Evolutionary conservation across 1,284 basidiomycete species (phyloP).

Genomic region (Cystobasidium slooffiae): DNA sequence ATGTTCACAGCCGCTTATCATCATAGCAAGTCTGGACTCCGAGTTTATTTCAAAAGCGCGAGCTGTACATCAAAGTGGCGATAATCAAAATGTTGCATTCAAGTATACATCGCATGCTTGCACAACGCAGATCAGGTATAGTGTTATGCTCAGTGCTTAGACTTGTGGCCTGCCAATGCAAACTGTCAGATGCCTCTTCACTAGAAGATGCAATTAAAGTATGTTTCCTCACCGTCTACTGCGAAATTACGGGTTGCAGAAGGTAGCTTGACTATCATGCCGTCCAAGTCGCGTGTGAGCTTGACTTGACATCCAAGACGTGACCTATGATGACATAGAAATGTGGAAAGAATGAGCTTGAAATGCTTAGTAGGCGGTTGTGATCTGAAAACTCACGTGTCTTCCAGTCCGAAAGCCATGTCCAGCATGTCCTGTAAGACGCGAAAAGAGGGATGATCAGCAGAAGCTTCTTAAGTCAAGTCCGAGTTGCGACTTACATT

Average conservation of each 20-base stretch:
- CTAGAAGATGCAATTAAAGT: too few relatives aligned
- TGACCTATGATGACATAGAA: slow-evolving; percentile 58
- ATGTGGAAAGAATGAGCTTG: background rate
- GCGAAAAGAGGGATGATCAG: too few relatives aligned
- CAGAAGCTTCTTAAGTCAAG: too few relatives aligned
- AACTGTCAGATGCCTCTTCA: background rate
- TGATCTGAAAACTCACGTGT: slow-evolving; percentile 68
- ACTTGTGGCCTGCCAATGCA: slow-evolving; percentile 31
- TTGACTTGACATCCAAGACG: slow-evolving; percentile 77
- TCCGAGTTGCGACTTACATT: slow-evolving; percentile 60
- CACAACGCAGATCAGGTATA: background rate
- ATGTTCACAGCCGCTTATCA: too few relatives aligned
- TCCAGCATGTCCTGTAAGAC: slow-evolving; percentile 92
- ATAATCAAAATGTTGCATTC: background rate
- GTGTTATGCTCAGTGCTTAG: slow-evolving; percentile 22
- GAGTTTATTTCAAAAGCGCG: too few relatives aligned
- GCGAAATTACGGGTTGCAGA: slow-evolving; percentile 81
- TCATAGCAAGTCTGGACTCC: too few relatives aligned
- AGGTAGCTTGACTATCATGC: slow-evolving; percentile 82
- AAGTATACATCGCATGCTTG: slow-evolving; percentile 5
- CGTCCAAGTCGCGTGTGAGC: slow-evolving; percentile 80
- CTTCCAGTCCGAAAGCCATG: slow-evolving; percentile 94
- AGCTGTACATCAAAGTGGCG: background rate
- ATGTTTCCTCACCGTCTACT: slow-evolving; percentile 34
- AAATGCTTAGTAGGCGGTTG: background rate